Evolutionary conservation across 139 green algal genomes (phyloP), one percentile per base, ranked within the genome.

Genomic region (Picochlorum sp.): DNA sequence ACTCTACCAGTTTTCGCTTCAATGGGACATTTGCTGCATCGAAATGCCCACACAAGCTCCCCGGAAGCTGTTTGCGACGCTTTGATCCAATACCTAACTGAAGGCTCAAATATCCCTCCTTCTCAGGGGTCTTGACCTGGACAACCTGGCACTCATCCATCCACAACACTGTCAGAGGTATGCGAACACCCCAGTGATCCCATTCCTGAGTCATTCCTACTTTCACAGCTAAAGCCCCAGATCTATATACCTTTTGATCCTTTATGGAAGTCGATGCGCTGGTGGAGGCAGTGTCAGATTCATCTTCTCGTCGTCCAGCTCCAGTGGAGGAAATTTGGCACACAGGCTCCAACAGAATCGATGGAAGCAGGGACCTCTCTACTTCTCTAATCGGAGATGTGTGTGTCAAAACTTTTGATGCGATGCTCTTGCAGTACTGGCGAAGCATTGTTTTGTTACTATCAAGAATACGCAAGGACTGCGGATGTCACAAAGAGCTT

Each of bases 201-300:
- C 94, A 99, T 52, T 89, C 83, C 65, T 91, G 82, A 6, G 88
- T 98, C 94, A 99, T 98, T 60, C 94, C 94, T 1, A 80, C 87
- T 76, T 98, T 98, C 16, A 96, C 71, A 1, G 86, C 93, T 11
- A 98, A 82, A 52, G 87, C 70, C 1, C 93, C 93, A 2, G 82
- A 82, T 14, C 93, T 54, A 54, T 24, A 54, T 54, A 21, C n/a
- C 4, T 51, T 51, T 20, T 51, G 45, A 18, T 18, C 45, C 15
- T 20, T 21, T 26, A 20, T 54, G 3, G 16, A 21, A 9, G 16
- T 54, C n/a, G 47, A 54, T 18, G 47, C 15, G 16, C 18, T 54
- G 6, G 16, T 21, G 4, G 34, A 18, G 26, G 15, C 20, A 16
- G 10, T 21, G 14, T 28, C n/a, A 7, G n/a, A 18, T 8, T 28